Base-by-base conservation (phyloP, 768 basidiomycete species). In the Tulasnella calospora region DNA sequence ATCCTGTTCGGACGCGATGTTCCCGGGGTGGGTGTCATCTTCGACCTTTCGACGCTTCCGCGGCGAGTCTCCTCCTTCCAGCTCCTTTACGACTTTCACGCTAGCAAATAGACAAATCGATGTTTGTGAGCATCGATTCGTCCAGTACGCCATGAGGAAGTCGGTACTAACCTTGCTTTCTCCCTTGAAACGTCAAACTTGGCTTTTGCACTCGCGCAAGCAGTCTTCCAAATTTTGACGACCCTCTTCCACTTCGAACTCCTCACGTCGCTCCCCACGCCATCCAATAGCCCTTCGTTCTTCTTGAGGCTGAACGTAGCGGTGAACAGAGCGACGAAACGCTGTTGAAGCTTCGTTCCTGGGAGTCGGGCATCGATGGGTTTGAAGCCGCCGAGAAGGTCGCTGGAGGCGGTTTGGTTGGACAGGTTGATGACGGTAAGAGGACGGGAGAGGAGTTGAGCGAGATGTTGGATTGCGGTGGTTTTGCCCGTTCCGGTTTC, bases 401-500 rank as follows among this genome's bases (percentile, higher is more conserved):
- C 98, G 2, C 94, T 92, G 0, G 94, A 92, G 83, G 99, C 97
- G 0, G 96, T 98, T 84, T 99, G 98, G 82, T 96, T 94, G 1
- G 95, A 98, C 81, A 99, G 84, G 83, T 99, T 99, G 78, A 99
- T 88, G 0, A 96, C 94, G 76, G 95, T 89, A 44, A 99, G 88
- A 0, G 91, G 90, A 15, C 90, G 89, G 9, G 88, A 88, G 38
- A 98, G 88, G n/a, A 93, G 84, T 2, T 91, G 88, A 15, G 98
- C 92, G 40, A 99, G 87, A 82, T 98, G 91, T 3, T 95, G 93
- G 21, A 99, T 89, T 27, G 91, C 89, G 74, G 96, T 96, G 0
- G 98, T 99, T 85, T 99, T 99, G 19, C 98, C 98, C 0, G 98
- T 99, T n/a, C 98, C 98, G 2, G 98, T 99, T 86, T 99, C 98